Conservation (phyloP, 2,329 filamentous ascomycete species). For the Colletotrichum horii region DNA sequence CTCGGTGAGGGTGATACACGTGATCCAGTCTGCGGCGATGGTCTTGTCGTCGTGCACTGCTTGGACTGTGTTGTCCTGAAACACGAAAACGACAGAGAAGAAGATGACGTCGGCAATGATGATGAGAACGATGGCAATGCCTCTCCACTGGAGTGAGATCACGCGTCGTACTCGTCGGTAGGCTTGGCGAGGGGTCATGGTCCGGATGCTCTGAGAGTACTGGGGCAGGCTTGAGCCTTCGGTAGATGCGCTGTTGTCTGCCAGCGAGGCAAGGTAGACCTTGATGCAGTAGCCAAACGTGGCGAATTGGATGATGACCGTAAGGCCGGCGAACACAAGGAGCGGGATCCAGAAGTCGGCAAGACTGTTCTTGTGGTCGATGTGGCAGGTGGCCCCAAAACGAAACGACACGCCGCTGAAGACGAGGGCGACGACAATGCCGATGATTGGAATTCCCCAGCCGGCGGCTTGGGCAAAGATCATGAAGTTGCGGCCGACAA, state of each 20-base stretch:
- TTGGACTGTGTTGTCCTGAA: slow-evolving; percentile 76
- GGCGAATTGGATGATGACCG: slow-evolving; percentile 80
- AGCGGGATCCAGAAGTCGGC: slow-evolving; percentile 90
- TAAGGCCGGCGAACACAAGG: slow-evolving; percentile 76
- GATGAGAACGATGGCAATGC: slow-evolving; percentile 86
- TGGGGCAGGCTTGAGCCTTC: slow-evolving; percentile 76
- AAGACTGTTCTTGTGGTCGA: slow-evolving; percentile 87
- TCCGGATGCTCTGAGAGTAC: slow-evolving; percentile 76
- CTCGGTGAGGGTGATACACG: slow-evolving; percentile 66
- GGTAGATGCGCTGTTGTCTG: slow-evolving; percentile 73
- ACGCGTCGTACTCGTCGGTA: slow-evolving; percentile 87
- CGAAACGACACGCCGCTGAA: slow-evolving; percentile 93
- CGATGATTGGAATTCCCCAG: slow-evolving; percentile 82
- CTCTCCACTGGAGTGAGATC: slow-evolving; percentile 91
- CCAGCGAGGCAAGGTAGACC: slow-evolving; percentile 86
- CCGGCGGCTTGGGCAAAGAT: slow-evolving; percentile 80
- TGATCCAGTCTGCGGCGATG: slow-evolving; percentile 69
- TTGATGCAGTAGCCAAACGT: slow-evolving; percentile 95
- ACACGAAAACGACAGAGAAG: slow-evolving; percentile 90
- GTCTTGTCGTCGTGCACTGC: slow-evolving; percentile 57
- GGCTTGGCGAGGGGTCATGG: slow-evolving; percentile 82
- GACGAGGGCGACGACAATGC: slow-evolving; percentile 77
- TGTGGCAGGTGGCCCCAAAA: slow-evolving; percentile 90
- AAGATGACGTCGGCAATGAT: slow-evolving; percentile 93
- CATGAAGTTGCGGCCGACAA: slow-evolving; percentile 89